phyloP scores from a whole-genome alignment of 768 basidiomycete species.

The Suillus clintonianus region DNA sequence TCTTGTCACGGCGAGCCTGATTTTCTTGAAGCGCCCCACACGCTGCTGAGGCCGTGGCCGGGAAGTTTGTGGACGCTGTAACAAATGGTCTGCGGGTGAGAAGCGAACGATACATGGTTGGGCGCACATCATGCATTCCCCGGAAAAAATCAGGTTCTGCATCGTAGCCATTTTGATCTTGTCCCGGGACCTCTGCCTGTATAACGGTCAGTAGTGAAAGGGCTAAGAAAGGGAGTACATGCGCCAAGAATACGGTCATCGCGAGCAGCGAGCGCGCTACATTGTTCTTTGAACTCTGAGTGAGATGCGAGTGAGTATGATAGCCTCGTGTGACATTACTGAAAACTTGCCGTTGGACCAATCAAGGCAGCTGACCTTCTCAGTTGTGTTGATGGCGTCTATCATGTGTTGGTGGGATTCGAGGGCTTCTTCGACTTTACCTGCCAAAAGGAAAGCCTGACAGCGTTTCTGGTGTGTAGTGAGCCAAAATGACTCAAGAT shows the following conservation, averaged over 20 bases:
- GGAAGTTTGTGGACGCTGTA: background rate
- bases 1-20: background rate
- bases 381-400: background rate
- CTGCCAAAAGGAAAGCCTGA: background rate
- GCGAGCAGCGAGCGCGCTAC: background rate
- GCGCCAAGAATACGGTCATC: background rate
- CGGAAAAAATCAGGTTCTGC: background rate
- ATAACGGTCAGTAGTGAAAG: background rate
- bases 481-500: background rate
- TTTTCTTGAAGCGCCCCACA: background rate
- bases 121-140: background rate
- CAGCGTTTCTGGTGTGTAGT: background rate
- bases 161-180: background rate
- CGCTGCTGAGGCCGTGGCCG: background rate
- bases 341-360: background rate
- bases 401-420: background rate
- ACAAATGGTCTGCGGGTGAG: background rate
- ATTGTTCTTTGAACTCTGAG: background rate
- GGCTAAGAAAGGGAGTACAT: background rate
- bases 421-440: background rate
- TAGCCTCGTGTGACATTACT: background rate
- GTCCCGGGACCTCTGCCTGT: background rate
- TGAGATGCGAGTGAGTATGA: background rate
- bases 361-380: background rate
- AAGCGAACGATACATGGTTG: background rate